Percentiles rank a stretch among this genome's conserved stretches.
Evolutionary conservation across 129 eudicot genomes (phyloP).

Genomic region (Helichrysum umbraculigerum): DNA sequence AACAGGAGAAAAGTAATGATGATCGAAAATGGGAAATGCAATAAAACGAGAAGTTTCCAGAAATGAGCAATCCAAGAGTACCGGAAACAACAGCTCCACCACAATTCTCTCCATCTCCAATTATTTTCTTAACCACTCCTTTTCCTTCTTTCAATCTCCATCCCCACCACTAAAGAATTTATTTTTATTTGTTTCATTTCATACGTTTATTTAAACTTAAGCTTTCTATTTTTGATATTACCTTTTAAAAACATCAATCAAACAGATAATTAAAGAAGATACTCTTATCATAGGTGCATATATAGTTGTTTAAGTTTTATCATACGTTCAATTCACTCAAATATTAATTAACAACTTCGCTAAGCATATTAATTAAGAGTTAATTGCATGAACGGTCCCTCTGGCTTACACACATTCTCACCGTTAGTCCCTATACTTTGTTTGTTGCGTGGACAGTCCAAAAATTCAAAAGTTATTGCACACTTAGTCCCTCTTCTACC

Average conservation of each 20-base stretch:
- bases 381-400: too few species aligned
- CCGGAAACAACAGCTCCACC: slow-evolving; percentile 59
- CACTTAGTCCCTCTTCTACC: too few species aligned
- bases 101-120: slow-evolving; percentile 30
- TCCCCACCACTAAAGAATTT: too few species aligned
- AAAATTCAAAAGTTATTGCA: too few species aligned
- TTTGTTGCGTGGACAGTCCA: too few species aligned
- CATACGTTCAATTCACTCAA: not conserved
- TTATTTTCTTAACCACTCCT: slow-evolving; percentile 21
- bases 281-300: not conserved
- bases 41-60: slow-evolving; percentile 63
- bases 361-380: too few species aligned
- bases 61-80: slow-evolving; percentile 82
- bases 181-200: not conserved
- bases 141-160: too few species aligned
- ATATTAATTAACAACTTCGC: too few species aligned
- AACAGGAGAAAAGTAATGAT: slow-evolving; percentile 33
- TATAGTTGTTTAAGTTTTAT: not conserved
- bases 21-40: slow-evolving; percentile 53
- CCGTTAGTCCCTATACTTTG: too few species aligned
- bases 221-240: not conserved
- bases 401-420: too few species aligned
- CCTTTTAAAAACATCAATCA: too few species aligned
- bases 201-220: not conserved
- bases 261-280: not conserved